Evolutionary conservation across 805 yeast genomes (phyloP).

Genomic region (Lipomyces sp.): DNA sequence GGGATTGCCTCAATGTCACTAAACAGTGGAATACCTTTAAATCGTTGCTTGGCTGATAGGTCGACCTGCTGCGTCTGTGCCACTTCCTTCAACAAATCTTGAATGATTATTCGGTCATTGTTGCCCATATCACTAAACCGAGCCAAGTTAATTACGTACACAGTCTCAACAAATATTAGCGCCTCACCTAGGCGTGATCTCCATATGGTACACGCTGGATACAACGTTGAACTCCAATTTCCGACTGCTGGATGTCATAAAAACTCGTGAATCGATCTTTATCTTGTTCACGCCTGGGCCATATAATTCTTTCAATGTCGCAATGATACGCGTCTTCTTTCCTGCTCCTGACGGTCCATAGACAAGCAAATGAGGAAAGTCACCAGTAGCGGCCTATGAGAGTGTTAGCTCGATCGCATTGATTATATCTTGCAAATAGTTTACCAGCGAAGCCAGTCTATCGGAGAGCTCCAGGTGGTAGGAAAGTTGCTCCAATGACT

Average conservation of each 20-base stretch:
- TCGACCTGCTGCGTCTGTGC: slow-evolving; percentile 98
- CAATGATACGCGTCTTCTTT: slow-evolving; percentile 88
- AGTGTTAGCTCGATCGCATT: background rate
- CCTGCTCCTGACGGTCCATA: slow-evolving; percentile 99
- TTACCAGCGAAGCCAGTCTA: slow-evolving; percentile 63
- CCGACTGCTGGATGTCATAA: slow-evolving; percentile 66
- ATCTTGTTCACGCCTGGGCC: slow-evolving; percentile 81
- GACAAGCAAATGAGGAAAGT: slow-evolving; percentile 88
- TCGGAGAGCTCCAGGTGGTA: slow-evolving; percentile 70
- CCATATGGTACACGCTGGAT: slow-evolving; percentile 89
- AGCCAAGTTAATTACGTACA: background rate
- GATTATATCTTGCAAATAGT: slow-evolving; percentile 20
- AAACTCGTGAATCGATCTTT: slow-evolving; percentile 88
- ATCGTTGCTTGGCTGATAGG: slow-evolving; percentile 55
- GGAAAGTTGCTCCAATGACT: slow-evolving; percentile 61
- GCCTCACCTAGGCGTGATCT: slow-evolving; percentile 74
- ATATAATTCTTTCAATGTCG: slow-evolving; percentile 76
- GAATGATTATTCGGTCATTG: slow-evolving; percentile 92
- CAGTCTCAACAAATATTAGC: background rate
- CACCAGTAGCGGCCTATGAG: slow-evolving; percentile 63
- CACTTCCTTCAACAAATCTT: slow-evolving; percentile 88
- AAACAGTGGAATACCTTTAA: slow-evolving; percentile 44
- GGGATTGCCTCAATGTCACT: background rate
- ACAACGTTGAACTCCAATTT: slow-evolving; percentile 90
- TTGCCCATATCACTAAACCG: slow-evolving; percentile 81